Evolutionary conservation across 441 rosid species (phyloP), one percentile per base, ranked within the genome.

Genomic region (Aquilaria agallochum): DNA sequence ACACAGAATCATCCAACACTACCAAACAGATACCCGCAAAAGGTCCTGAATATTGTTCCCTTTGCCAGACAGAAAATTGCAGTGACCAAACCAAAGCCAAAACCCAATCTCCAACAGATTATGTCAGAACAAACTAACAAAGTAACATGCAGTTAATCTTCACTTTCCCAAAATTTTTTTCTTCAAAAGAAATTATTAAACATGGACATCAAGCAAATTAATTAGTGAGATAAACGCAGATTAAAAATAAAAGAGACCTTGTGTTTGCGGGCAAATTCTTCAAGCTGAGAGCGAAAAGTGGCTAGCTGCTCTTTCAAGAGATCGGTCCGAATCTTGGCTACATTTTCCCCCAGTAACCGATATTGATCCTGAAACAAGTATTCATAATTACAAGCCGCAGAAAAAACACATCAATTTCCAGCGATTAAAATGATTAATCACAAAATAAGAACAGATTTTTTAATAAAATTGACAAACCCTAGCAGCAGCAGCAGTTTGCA

Each of bases 231-330:
- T 47, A 8, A 14, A 15, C 55, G 3, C 4, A 2, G 0, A 33
- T 13, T 9, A 11, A 30, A 5, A 31, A 52, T 47, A 46, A 56
- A 34, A 11, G 47, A 5, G 70, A 88, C 97, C 97, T 88, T 90
- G 81, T 90, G 96, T 66, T 90, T 88, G 45, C 95, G 96, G 42
- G 96, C 97, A 59, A 88, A 93, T 42, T 93, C 97, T 76, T 93
- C 92, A 30, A 88, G 93, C 78, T 93, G 97, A 12, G 96, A 80
- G 31, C 88, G 81, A 62, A 93, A 93, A 40, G 98, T 90, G 60
- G 90, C 77, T 27, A 90, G 97, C 81, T 90, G 98, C 69, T 94
- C 98, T 70, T 94, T 90, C 96, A 94, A 88, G 20, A 90, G 88
- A 82, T 94, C 98, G 60, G 89, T 84, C 64, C 85, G 77, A 34